Evolutionary conservation across 2,329 filamentous ascomycete genomes (phyloP), one percentile per base, ranked within the genome.

Genomic region (Coniochaeta sp.): DNA sequence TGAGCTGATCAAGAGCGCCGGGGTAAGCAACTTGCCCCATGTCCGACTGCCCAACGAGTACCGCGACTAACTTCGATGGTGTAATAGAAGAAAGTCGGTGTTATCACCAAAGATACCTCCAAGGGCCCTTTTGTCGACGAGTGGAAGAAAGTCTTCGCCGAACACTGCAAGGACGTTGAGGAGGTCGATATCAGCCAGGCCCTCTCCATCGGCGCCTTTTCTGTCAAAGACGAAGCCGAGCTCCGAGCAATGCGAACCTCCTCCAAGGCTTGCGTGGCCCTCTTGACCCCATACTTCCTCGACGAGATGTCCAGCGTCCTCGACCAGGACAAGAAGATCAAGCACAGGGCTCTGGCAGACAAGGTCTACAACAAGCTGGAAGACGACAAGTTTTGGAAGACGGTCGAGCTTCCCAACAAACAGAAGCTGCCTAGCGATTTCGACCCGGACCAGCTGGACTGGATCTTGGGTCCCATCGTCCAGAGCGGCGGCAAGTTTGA

Each of bases 401-500:
- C 77, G 66, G 79, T 86, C 71, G 75, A 86, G 63, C 73, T 89
- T 58, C 82, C 82, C 3, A 82, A 78, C 65, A 82, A 83, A 60
- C 78, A 79, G 53, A 96, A 92, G 69, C 78, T 96, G 50, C 89
- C 92, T 1, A 77, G 82, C 14, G 91, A 95, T 61, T 92, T 99
- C 60, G 94, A 97, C 65, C 77, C 88, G 3, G 74, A 85, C 55
- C 89, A 96, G 65, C 82, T 99, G 51, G 94, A 99, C 69, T 99
- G 94, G 92, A 89, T 89, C 38, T 82, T 96, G 53, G 89, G 88
- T 4, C 92, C 92, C 2, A 84, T 91, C 1, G 86, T 99, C 46
- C 92, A 99, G 73, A 97, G 91, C 63, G 94, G 95, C 60, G 94
- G 94, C 60, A 91, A 89, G 62, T 99, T 95, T 66, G 95, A 99